Evolutionary conservation across 768 basidiomycete genomes (phyloP).

Genomic region (Leccinum truebloodii): DNA sequence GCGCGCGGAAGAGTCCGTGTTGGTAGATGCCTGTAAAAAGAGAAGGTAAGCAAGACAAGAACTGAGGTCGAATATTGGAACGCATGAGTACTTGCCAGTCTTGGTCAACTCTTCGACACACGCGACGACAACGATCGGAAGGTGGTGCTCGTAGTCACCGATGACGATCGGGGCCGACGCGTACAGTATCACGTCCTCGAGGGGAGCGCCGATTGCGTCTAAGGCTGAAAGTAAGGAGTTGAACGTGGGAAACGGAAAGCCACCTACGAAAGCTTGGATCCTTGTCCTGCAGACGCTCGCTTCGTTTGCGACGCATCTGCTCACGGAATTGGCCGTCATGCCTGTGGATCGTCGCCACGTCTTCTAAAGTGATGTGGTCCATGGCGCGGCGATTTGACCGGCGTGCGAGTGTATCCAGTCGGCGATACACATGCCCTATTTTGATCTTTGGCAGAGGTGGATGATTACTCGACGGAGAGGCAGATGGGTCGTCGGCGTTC

Average conservation of each 20-base stretch:
- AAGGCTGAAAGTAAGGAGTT: background rate
- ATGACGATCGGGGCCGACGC: slow-evolving; percentile 36
- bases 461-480: slow-evolving; percentile 1
- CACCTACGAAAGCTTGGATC: slow-evolving; percentile 31
- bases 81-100: too few species aligned
- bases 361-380: slow-evolving; percentile 30
- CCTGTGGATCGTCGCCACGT: slow-evolving; percentile 19
- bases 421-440: slow-evolving; percentile 25
- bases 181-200: slow-evolving; percentile 35
- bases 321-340: slow-evolving; percentile 26
- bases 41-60: too few species aligned
- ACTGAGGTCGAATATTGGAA: too few species aligned
- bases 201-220: slow-evolving; percentile 41
- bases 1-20: too few species aligned
- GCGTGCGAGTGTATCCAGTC: slow-evolving; percentile 27
- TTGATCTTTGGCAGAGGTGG: slow-evolving; percentile 21
- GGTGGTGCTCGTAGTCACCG: slow-evolving; percentile 38
- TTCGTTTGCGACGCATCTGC: slow-evolving; percentile 22
- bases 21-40: too few species aligned
- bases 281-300: slow-evolving; percentile 19
- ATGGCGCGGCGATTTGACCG: slow-evolving; percentile 24
- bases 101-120: slow-evolving; percentile 10
- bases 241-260: background rate
- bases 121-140: slow-evolving; percentile 41
- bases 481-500: background rate